Base-by-base conservation (phyloP, 2,329 filamentous ascomycete genomes). In the Hypoxylon sp. region DNA sequence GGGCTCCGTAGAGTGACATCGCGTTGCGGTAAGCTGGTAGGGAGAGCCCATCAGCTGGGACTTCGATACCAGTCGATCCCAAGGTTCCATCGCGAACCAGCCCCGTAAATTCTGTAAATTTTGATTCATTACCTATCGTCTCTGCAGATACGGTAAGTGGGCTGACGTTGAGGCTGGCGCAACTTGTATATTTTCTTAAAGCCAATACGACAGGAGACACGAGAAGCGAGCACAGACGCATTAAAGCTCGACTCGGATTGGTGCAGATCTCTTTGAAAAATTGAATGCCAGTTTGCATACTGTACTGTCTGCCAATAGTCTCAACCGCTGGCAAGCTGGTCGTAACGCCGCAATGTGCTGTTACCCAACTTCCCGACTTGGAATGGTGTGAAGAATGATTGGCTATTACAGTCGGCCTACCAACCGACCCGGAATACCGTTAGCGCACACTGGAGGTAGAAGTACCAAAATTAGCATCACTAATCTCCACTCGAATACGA, bases 91-190 rank as follows among this genome's bases (percentile, higher is more conserved):
- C 21, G n/a, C 12, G n/a, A 54, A 34, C 21, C 47, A 61, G 55
- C 63, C 67, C 67, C 63, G 60, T 67, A 64, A 56, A 64, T 55
- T 60, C 48, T 8, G 25, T 54, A 37, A 61, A 61, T 56, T 53
- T 55, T 58, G 56, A 56, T 59, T 41, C 56, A 59, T 64, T 21
- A 37, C 67, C 67, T 69, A 69, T 66, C 56, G 56, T 57, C 56
- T 57, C 54, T 30, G 58, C 45, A 50, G 27, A 53, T 47, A 61
- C 37, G 29, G 37, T 34, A 50, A 45, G 67, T 69, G 61, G 63
- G 67, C 67, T 69, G 67, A 69, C 67, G 66, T 67, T 67, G 60
- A 67, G 67, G 67, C 67, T 69, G 67, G 67, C 63, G 48, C 39
- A 69, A 63, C 45, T 52, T 58, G 43, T 45, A 58, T 61, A 21